phyloP scores from a whole-genome alignment of 1,139 yeast species.

The Hanseniaspora sp. region DNA sequence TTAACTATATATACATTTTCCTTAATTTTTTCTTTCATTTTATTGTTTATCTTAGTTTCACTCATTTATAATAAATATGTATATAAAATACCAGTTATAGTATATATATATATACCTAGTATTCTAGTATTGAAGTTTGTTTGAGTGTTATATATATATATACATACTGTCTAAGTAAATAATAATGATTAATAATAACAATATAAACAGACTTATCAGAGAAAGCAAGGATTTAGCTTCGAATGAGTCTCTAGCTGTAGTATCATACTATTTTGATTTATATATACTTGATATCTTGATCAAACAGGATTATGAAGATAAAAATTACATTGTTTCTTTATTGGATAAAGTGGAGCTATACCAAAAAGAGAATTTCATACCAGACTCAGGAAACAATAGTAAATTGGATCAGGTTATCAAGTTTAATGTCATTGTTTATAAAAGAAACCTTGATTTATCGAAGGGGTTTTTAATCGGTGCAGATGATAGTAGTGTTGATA shows the following conservation, averaged over 20 bases:
- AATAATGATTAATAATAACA: background rate
- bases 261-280: slow-evolving; percentile 9
- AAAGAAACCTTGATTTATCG: slow-evolving; percentile 7
- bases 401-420: slow-evolving; percentile 2
- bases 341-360: slow-evolving; percentile 1
- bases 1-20: no score
- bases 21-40: no score
- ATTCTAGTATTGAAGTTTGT: no score
- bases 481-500: background rate
- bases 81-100: no score
- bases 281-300: slow-evolving; percentile 8
- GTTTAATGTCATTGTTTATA: slow-evolving; percentile 3
- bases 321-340: background rate
- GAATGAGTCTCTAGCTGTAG: slow-evolving; percentile 1
- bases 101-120: no score
- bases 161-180: background rate
- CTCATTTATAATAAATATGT: no score
- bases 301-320: slow-evolving; percentile 4
- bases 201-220: slow-evolving; percentile 4
- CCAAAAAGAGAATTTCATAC: background rate
- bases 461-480: background rate
- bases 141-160: background rate
- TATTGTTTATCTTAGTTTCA: no score
- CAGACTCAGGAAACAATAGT: background rate
- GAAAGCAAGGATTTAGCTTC: slow-evolving; percentile 4